phyloP scores from a whole-genome alignment of 441 rosid species.

The Eruca vesicaria region DNA sequence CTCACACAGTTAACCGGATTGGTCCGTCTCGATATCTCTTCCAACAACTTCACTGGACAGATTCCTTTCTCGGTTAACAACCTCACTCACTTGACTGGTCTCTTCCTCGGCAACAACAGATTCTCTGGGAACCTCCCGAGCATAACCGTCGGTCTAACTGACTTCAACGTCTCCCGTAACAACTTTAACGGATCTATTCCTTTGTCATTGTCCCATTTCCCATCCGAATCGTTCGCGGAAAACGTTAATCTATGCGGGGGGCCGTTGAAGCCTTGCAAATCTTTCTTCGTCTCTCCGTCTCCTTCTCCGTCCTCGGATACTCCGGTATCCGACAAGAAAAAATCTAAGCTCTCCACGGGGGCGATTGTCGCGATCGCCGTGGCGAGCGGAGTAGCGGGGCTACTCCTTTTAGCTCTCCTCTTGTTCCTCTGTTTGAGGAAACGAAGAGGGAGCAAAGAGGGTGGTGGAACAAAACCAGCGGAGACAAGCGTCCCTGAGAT shows the following conservation, averaged over 20 bases:
- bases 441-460: not conserved
- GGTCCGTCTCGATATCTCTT: not conserved
- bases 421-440: not conserved
- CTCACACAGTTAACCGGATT: not conserved
- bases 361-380: not conserved
- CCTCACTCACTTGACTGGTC: not conserved
- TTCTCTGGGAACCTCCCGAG: not conserved
- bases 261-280: not conserved
- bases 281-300: not conserved
- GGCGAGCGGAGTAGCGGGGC: not conserved
- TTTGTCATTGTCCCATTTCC: not conserved
- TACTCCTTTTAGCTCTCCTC: not conserved
- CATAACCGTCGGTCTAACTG: not conserved
- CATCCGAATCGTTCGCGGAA: not conserved
- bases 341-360: not conserved
- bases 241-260: not conserved
- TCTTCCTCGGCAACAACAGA: not conserved
- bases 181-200: not conserved
- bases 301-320: not conserved
- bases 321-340: not conserved
- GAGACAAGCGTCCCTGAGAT: not conserved
- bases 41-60: not conserved
- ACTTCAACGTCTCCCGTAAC: not conserved
- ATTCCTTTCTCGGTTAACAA: not conserved
- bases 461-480: not conserved